Evolutionary conservation across 768 basidiomycete genomes (phyloP).

Genomic region (Termitomyces sp.): DNA sequence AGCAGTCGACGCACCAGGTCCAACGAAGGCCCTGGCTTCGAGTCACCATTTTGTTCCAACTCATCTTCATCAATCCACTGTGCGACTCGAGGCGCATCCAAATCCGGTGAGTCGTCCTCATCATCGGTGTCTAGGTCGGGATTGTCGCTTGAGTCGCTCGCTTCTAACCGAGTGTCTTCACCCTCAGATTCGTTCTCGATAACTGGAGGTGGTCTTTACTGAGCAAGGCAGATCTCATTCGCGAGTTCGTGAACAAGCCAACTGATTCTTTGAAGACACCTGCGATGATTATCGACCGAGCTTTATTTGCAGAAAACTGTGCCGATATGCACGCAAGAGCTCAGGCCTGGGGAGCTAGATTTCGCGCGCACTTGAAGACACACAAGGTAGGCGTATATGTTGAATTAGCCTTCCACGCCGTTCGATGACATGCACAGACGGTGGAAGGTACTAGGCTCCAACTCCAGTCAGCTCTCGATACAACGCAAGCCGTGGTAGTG

Average conservation of each 20-base stretch:
- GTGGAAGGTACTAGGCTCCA: slow-evolving; percentile 72
- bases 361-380: slow-evolving; percentile 84
- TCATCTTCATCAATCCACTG: slow-evolving; percentile 59
- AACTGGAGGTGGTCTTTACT: slow-evolving; percentile 22
- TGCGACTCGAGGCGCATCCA: slow-evolving; percentile 54
- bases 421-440: slow-evolving; percentile 43
- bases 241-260: slow-evolving; percentile 55
- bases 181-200: slow-evolving; percentile 6
- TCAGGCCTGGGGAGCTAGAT: slow-evolving; percentile 61
- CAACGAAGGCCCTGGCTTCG: slow-evolving; percentile 21
- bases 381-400: slow-evolving; percentile 58
- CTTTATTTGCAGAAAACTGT: slow-evolving; percentile 71
- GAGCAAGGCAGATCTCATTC: slow-evolving; percentile 44
- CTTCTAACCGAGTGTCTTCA: not conserved
- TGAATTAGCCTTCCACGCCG: not conserved
- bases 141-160: slow-evolving; percentile 15
- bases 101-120: slow-evolving; percentile 30
- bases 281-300: slow-evolving; percentile 73
- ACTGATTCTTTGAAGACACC: slow-evolving; percentile 67
- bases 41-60: slow-evolving; percentile 30
- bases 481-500: slow-evolving; percentile 63
- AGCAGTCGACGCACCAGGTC: slow-evolving; percentile 24
- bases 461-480: slow-evolving; percentile 49
- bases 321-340: slow-evolving; percentile 66
- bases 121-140: slow-evolving; percentile 15